Evolutionary conservation across 2,329 filamentous ascomycete genomes (phyloP).

Genomic region (Hymenoscyphus linearis): DNA sequence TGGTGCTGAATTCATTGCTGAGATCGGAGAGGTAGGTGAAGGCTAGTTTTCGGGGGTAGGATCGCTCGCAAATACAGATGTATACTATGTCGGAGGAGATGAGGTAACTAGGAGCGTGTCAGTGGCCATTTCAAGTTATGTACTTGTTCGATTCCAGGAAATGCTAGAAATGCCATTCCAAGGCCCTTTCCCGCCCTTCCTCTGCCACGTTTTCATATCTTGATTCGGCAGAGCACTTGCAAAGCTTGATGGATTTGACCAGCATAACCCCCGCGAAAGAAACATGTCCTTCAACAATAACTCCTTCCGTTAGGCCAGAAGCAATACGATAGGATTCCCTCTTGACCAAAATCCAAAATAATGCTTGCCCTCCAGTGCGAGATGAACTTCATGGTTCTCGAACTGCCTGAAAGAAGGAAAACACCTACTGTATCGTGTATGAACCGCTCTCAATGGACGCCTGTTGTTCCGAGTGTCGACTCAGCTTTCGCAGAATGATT

Average conservation of each 20-base stretch:
- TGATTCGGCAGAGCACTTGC: background rate
- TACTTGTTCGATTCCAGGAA: background rate
- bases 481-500: conserved; percentile 82
- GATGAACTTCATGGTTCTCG: background rate
- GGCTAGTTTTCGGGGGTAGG: conserved; percentile 95
- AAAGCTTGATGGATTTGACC: background rate
- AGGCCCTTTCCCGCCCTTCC: background rate
- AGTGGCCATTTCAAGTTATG: background rate
- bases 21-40: conserved; percentile 97
- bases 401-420: background rate
- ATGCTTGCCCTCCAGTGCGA: background rate
- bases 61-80: conserved; percentile 86
- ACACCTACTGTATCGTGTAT: conserved; percentile 77
- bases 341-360: background rate
- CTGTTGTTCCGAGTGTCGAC: conserved; percentile 82
- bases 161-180: too few species aligned
- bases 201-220: background rate
- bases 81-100: conserved; percentile 82
- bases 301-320: background rate
- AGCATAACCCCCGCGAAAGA: background rate
- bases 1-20: conserved; percentile 81
- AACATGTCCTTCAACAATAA: background rate
- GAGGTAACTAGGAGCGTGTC: conserved; percentile 58
- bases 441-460: conserved; percentile 82
- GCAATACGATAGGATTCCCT: background rate